Evolutionary conservation across 2,329 filamentous ascomycete species (phyloP), one percentile per base, ranked within the genome.

Genomic region (Elsinoe australis): DNA sequence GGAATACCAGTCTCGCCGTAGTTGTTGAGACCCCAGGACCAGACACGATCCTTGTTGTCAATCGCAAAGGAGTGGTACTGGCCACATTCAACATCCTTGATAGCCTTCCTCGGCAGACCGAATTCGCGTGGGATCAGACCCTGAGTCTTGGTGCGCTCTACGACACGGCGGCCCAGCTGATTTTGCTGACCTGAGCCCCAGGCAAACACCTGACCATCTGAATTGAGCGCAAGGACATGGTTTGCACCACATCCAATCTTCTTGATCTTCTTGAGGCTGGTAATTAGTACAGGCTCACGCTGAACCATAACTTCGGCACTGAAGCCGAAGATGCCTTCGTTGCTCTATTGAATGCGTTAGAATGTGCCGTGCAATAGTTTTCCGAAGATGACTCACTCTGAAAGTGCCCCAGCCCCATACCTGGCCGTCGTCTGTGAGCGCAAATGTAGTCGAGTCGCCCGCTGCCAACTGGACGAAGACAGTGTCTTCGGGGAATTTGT

Each of bases 381-480:
- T n/a, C 8, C 18, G 35, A 19, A 33, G 44, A 32, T 7, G 17
- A 66, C 72, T 62, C 69, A 80, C 75, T 57, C 84, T 73, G 71
- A 92, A 92, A 9, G 84, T 87, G 31, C 86, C 86, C 85, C 86
- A 92, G 51, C 85, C 85, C 59, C 87, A 92, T 22, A 92, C 81
- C 44, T 76, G 72, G 14, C 86, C 86, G 51, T 84, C 79, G 36
- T 80, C 76, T 8, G 86, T 90, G 26, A 92, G 72, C 7, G 76
- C 84, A 63, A 90, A 88, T 2, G 79, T 84, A 36, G 81, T 79
- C 60, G 80, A 87, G 67, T 90, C 85, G 45, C 79, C 79, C 26
- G 84, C 85, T 33, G 77, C 78, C 50, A 90, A 72, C 59, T 86
- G 78, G 15, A 76, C 75, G 51, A 80, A 85, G 45, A 74, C 70